Percentiles rank a stretch among this genome's conserved stretches.
These are phyloP conservation scores for Dactylellina parvicollis DNA, from an alignment of 2,329 filamentous ascomycete species.

Conservation along the genomic window DNA sequence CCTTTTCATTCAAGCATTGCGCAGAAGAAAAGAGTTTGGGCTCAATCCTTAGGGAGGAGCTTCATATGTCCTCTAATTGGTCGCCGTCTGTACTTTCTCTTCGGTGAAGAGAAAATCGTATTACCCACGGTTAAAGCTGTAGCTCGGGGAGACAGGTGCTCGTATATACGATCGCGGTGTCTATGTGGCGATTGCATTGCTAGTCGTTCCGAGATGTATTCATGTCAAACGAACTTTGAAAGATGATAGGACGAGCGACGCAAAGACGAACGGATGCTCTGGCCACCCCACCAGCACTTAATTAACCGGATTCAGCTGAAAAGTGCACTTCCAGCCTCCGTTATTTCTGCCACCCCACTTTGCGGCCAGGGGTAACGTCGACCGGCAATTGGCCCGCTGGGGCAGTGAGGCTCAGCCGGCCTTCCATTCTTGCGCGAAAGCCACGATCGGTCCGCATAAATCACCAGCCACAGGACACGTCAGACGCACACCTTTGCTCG, in stretches of 20 bases:
- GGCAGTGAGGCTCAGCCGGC: conserved; percentile 45
- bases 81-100: conserved; percentile 1
- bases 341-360: conserved; percentile 52
- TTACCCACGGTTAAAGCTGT: conserved; percentile 16
- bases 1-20: not conserved
- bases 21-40: conserved; percentile 30
- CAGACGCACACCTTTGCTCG: conserved; percentile 41
- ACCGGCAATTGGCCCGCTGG: conserved; percentile 39
- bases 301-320: conserved; percentile 55
- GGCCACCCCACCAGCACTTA: conserved; percentile 48
- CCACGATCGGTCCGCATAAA: conserved; percentile 20
- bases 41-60: conserved; percentile 25
- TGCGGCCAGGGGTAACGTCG: conserved; percentile 18
- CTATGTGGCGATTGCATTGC: conserved; percentile 7
- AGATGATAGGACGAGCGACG: conserved; percentile 43
- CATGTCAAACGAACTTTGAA: conserved; percentile 28
- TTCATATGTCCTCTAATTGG: conserved; percentile 17
- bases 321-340: conserved; percentile 48
- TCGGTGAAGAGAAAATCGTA: conserved; percentile 14
- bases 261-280: conserved; percentile 16
- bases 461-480: conserved; percentile 52
- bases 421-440: conserved; percentile 13
- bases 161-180: conserved; percentile 1
- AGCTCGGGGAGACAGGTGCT: no score
- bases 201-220: conserved; percentile 17